phyloP scores from a whole-genome alignment of 805 yeast genomes.

The Trichomonascus vanleenenianus region DNA sequence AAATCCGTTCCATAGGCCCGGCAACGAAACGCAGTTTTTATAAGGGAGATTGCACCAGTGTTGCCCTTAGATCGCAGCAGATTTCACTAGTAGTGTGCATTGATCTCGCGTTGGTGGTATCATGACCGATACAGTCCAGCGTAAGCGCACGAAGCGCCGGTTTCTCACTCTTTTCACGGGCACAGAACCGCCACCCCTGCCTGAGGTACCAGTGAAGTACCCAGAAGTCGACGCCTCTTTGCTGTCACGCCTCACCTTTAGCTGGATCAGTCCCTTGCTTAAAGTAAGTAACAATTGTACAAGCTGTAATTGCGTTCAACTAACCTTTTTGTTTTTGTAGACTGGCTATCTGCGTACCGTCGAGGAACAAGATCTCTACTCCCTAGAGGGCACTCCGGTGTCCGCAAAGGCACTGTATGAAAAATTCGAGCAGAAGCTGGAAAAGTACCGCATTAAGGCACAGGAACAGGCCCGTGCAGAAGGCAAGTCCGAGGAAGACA shows the following conservation, averaged over 20 bases:
- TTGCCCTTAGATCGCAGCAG: too few relatives aligned
- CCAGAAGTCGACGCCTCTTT: constrained; percentile 17
- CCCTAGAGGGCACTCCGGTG: constrained; percentile 32
- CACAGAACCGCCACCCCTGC: constrained; percentile 19
- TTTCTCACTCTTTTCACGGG: constrained; percentile 9
- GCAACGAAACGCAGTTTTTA: too few relatives aligned
- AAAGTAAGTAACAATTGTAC: constrained; percentile 13
- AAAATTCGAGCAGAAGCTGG: constrained; percentile 28
- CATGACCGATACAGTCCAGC: too few relatives aligned
- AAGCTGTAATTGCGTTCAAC: constrained; percentile 1
- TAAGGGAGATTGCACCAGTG: too few relatives aligned
- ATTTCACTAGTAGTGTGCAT: too few relatives aligned
- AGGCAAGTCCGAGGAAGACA: constrained; percentile 39
- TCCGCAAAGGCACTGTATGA: constrained; percentile 30
- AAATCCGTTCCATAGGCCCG: too few relatives aligned
- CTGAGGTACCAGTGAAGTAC: constrained; percentile 13
- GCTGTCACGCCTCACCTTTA: constrained; percentile 12
- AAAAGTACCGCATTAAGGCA: constrained; percentile 23
- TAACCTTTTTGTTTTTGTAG: constrained; percentile 6
- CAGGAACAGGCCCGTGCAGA: constrained; percentile 21
- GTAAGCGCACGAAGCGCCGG: background rate
- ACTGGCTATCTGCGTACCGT: constrained; percentile 59
- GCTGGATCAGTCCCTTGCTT: constrained; percentile 20
- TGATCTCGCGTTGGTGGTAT: too few relatives aligned
- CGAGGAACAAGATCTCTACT: constrained; percentile 47